Conservation (phyloP, 148 eudicot genomes). For the Diospyros kaki region DNA sequence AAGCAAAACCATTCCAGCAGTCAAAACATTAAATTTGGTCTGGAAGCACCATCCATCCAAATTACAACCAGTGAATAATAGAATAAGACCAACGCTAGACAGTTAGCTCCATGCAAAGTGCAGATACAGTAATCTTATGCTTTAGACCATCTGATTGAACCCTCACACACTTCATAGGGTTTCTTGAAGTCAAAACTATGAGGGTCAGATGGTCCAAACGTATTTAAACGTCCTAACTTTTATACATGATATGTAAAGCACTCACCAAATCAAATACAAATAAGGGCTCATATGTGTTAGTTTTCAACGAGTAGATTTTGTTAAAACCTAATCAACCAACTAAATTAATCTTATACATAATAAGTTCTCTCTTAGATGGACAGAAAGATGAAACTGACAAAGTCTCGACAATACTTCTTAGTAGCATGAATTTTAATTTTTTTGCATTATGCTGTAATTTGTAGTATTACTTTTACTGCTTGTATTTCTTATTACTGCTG, state of each 20-base stretch:
- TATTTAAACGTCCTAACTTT: not conserved
- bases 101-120: too few relatives aligned
- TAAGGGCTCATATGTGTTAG: not conserved
- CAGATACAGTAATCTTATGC: not conserved
- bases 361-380: not conserved
- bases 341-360: not conserved
- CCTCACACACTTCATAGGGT: not conserved
- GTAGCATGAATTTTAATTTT: not conserved
- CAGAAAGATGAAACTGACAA: not conserved
- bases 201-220: not conserved
- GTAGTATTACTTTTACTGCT: too few relatives aligned
- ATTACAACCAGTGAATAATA: not conserved
- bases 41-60: not conserved
- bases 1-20: not conserved
- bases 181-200: not conserved
- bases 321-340: not conserved
- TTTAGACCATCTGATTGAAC: not conserved
- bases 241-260: not conserved
- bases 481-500: too few relatives aligned
- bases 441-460: not conserved
- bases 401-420: not conserved
- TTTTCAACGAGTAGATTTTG: not conserved
- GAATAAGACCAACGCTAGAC: too few relatives aligned
- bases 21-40: not conserved
- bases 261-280: not conserved